Conservation (phyloP, 2,329 filamentous ascomycete species). For the Colletotrichum chlorophyti region DNA sequence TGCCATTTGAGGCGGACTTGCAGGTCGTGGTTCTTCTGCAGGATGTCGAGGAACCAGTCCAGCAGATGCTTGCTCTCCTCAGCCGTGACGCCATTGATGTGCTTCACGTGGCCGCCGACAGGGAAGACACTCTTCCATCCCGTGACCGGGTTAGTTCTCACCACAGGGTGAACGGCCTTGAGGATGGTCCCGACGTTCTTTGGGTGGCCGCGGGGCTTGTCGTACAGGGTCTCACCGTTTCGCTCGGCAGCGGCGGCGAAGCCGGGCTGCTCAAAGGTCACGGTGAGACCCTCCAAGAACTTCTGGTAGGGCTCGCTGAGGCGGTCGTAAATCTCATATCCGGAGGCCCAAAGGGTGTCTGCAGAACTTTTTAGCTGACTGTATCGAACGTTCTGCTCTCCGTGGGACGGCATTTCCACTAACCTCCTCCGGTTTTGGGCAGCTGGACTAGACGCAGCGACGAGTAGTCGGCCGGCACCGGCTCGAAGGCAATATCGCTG, state of each 20-base stretch:
- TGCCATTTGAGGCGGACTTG: slow-evolving; percentile 55
- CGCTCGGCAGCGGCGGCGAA: slow-evolving; percentile 45
- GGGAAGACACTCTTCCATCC: slow-evolving; percentile 62
- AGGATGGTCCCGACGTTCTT: slow-evolving; percentile 57
- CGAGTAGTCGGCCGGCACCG: slow-evolving; percentile 65
- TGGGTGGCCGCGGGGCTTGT: slow-evolving; percentile 40
- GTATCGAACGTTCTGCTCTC: too few species aligned
- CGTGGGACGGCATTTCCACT: background rate
- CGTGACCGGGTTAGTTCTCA: slow-evolving; percentile 68
- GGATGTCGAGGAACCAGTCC: slow-evolving; percentile 46
- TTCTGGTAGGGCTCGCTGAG: slow-evolving; percentile 56
- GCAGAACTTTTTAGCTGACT: background rate
- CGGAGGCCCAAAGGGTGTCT: slow-evolving; percentile 69
- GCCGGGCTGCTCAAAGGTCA: slow-evolving; percentile 47
- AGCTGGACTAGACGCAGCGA: slow-evolving; percentile 63
- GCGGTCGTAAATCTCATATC: slow-evolving; percentile 66
- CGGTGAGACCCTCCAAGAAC: slow-evolving; percentile 59
- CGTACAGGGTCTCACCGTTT: slow-evolving; percentile 39
- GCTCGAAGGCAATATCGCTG: slow-evolving; percentile 67
- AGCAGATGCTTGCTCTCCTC: slow-evolving; percentile 51
- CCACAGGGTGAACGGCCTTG: slow-evolving; percentile 58
- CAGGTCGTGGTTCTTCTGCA: slow-evolving; percentile 56
- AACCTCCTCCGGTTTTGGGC: slow-evolving; percentile 58
- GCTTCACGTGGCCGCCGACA: slow-evolving; percentile 47
- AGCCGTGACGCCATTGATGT: slow-evolving; percentile 50